A percentile compares a stretch with the other conserved stretches of the same genome.
Evolutionary conservation across 495 filamentous ascomycete species (phyloP).

Genomic region (Aspergillus olivimuriae): DNA sequence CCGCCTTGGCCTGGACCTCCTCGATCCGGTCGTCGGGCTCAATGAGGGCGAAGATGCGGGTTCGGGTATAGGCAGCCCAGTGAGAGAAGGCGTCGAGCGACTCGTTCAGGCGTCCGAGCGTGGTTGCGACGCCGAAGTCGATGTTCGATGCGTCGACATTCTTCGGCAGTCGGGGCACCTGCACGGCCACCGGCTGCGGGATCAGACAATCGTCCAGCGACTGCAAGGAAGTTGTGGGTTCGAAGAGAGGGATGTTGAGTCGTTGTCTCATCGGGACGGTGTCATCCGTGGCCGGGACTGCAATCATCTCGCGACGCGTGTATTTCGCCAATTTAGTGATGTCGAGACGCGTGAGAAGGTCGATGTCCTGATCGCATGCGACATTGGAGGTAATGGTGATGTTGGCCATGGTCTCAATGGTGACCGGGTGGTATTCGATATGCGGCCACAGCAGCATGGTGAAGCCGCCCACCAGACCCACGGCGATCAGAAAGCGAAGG

Average conservation of each 20-base stretch:
- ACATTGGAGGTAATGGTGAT: slow-evolving; percentile 30
- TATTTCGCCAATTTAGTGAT: slow-evolving; percentile 31
- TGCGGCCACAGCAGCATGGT: slow-evolving; percentile 25
- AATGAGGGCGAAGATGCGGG: slow-evolving; percentile 49
- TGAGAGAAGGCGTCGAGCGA: slow-evolving; percentile 52
- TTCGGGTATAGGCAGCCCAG: slow-evolving; percentile 53
- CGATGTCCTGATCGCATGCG: slow-evolving; percentile 28
- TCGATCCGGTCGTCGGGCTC: slow-evolving; percentile 37
- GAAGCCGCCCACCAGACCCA: slow-evolving; percentile 13
- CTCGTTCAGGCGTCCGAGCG: slow-evolving; percentile 46
- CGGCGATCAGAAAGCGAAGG: slow-evolving; percentile 16
- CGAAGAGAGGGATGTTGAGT: slow-evolving; percentile 29
- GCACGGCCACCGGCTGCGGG: slow-evolving; percentile 25
- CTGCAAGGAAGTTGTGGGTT: slow-evolving; percentile 8
- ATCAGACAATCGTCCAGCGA: slow-evolving; percentile 31
- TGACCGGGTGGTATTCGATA: slow-evolving; percentile 9
- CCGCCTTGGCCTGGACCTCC: slow-evolving; percentile 31
- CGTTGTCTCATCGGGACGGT: slow-evolving; percentile 26
- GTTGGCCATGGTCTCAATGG: slow-evolving; percentile 21
- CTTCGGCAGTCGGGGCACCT: slow-evolving; percentile 26
- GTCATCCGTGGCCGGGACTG: slow-evolving; percentile 20
- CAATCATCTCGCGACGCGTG: slow-evolving; percentile 37
- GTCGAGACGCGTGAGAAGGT: slow-evolving; percentile 22
- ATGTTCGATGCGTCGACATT: slow-evolving; percentile 45
- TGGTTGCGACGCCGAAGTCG: slow-evolving; percentile 58